These are phyloP conservation scores for Fagopyrum tataricum DNA, from an alignment of 148 eudicot species.

Conservation along the genomic window DNA sequence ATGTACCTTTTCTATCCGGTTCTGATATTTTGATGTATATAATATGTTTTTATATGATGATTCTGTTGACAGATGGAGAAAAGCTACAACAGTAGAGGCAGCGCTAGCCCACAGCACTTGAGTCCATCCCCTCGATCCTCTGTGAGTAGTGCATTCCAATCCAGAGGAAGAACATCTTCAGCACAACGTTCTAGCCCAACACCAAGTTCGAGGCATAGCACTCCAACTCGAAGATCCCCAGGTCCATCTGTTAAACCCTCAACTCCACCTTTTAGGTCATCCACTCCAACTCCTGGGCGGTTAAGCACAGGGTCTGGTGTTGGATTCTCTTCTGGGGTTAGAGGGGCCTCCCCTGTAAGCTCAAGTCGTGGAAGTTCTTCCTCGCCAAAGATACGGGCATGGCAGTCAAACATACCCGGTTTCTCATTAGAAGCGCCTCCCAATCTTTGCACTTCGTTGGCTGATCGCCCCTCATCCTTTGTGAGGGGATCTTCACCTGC, in stretches of 20 bases:
- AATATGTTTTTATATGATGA: not conserved
- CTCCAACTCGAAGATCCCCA: conserved; percentile 64
- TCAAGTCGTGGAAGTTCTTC: conserved; percentile 66
- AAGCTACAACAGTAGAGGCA: conserved; percentile 64
- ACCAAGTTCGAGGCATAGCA: conserved; percentile 32
- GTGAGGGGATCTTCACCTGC: conserved; percentile 95
- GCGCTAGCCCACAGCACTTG: conserved; percentile 85
- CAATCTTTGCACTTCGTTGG: conserved; percentile 92
- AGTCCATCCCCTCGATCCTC: conserved; percentile 46
- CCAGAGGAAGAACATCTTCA: conserved; percentile 63
- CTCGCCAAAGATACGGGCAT: conserved; percentile 77
- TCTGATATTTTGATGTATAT: conserved; percentile 2
- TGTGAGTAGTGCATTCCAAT: not conserved
- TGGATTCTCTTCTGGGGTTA: conserved; percentile 31
- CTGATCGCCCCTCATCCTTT: conserved; percentile 84
- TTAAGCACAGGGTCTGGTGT: conserved; percentile 44
- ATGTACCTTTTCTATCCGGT: not conserved
- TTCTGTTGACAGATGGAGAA: conserved; percentile 71
- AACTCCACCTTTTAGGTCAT: conserved; percentile 53
- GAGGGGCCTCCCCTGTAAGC: conserved; percentile 66
- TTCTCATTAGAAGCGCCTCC: conserved; percentile 93
- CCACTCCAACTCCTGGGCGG: conserved; percentile 61
- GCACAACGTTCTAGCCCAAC: conserved; percentile 63
- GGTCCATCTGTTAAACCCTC: conserved; percentile 65
- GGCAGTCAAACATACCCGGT: conserved; percentile 88